Conservation (phyloP, 306 rosid genomes). For the Oxytropis ochrocephala region DNA sequence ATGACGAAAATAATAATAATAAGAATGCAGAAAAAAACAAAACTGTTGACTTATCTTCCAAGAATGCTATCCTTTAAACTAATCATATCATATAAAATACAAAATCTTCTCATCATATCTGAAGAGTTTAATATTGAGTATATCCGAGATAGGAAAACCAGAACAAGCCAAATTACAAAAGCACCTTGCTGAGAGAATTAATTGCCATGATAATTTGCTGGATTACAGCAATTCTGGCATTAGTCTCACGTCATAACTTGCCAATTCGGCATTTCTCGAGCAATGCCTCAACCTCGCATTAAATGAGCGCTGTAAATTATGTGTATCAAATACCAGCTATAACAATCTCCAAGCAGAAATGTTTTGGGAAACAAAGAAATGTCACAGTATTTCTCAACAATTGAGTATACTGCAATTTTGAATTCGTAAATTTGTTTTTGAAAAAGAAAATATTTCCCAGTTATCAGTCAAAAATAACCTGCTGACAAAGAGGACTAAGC, state of each 20-base stretch:
- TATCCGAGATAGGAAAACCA: background rate
- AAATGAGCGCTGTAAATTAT: slow-evolving; percentile 4
- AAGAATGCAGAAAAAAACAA: background rate
- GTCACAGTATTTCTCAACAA: background rate
- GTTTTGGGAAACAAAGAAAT: background rate
- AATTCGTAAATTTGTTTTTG: background rate
- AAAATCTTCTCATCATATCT: background rate
- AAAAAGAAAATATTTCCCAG: background rate
- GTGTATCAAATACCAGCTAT: slow-evolving; percentile 4
- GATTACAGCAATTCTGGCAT: slow-evolving; percentile 55
- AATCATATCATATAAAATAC: background rate
- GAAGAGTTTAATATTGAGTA: background rate
- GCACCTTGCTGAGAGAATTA: slow-evolving; percentile 95
- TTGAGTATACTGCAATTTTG: background rate
- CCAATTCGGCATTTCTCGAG: slow-evolving; percentile 52
- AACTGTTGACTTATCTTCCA: background rate
- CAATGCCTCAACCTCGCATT: slow-evolving; percentile 70
- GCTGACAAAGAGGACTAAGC: slow-evolving; percentile 87
- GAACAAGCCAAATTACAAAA: slow-evolving; percentile 8
- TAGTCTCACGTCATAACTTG: slow-evolving; percentile 57
- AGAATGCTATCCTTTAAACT: background rate
- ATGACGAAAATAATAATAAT: slow-evolving; percentile 18
- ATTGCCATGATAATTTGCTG: slow-evolving; percentile 94
- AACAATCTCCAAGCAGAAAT: background rate
- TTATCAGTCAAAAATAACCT: slow-evolving; percentile 45